Evolutionary conservation across 345 rosid species (phyloP).

Genomic region (Trapa incisa): DNA sequence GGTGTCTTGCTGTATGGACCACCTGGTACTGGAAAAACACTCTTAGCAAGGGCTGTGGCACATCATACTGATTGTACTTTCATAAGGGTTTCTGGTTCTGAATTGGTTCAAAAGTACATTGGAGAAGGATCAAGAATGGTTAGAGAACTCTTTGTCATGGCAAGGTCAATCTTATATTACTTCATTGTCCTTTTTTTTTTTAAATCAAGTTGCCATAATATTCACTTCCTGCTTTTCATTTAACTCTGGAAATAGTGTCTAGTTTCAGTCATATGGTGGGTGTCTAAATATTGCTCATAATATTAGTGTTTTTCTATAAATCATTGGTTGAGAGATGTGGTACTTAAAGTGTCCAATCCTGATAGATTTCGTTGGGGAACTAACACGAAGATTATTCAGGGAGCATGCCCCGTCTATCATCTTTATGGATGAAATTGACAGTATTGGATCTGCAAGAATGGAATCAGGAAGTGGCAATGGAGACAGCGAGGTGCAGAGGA

Average conservation of each 20-base stretch:
- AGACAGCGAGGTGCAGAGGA: conserved; percentile 91
- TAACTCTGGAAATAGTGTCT: background rate
- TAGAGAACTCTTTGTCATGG: conserved; percentile 97
- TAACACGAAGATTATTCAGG: conserved; percentile 26
- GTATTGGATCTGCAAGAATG: conserved; percentile 98
- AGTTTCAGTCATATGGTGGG: background rate
- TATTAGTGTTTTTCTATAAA: background rate
- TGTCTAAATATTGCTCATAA: background rate
- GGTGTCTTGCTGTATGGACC: conserved; percentile 97
- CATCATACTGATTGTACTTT: conserved; percentile 99
- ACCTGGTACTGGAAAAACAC: conserved; percentile 95
- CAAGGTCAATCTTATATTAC: conserved; percentile 33
- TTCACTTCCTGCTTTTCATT: background rate
- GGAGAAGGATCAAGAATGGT: conserved; percentile 99
- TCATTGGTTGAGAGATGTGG: background rate
- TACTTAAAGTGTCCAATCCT: background rate
- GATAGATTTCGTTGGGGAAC: background rate
- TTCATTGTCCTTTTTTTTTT: too few relatives aligned
- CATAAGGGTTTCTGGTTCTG: conserved; percentile 98
- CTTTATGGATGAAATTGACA: conserved; percentile 96
- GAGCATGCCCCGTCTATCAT: conserved; percentile 97
- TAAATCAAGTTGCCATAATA: too few relatives aligned
- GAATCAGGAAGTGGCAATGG: conserved; percentile 99
- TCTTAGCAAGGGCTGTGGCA: conserved; percentile 97
- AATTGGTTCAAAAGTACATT: conserved; percentile 91